phyloP scores from a whole-genome alignment of 1,284 basidiomycete genomes.

The Leccinum pachyderme region DNA sequence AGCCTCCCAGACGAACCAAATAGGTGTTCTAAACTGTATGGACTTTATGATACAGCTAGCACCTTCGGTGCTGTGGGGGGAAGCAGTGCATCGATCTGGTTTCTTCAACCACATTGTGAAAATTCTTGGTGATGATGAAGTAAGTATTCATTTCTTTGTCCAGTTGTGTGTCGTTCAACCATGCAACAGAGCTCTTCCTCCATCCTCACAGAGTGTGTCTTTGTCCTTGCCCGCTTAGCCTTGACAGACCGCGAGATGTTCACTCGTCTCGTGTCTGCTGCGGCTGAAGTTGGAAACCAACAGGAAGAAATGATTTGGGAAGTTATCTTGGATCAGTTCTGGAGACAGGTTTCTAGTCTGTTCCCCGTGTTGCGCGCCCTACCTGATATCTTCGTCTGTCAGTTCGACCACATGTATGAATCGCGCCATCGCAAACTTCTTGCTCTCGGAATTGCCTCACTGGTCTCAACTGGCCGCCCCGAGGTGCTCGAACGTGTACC shows the following conservation, averaged over 20 bases:
- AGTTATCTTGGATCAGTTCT: slow-evolving; percentile 73
- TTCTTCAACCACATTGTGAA: slow-evolving; percentile 62
- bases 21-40: slow-evolving; percentile 54
- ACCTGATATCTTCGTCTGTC: slow-evolving; percentile 4
- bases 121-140: slow-evolving; percentile 63
- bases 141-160: slow-evolving; percentile 28
- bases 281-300: slow-evolving; percentile 46
- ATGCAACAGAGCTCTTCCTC: slow-evolving; percentile 44
- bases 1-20: slow-evolving; percentile 53
- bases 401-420: slow-evolving; percentile 87
- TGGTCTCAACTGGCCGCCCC: slow-evolving; percentile 66
- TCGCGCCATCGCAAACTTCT: slow-evolving; percentile 70
- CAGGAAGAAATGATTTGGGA: slow-evolving; percentile 61
- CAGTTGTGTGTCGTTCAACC: slow-evolving; percentile 14
- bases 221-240: slow-evolving; percentile 67
- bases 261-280: slow-evolving; percentile 61
- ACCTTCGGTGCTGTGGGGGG: slow-evolving; percentile 64
- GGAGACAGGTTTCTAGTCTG: slow-evolving; percentile 56
- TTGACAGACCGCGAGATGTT: slow-evolving; percentile 64
- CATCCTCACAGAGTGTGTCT: slow-evolving; percentile 65
- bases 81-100: slow-evolving; percentile 66
- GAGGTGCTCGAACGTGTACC: slow-evolving; percentile 71
- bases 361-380: neutral
- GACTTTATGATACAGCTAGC: slow-evolving; percentile 60
- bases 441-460: slow-evolving; percentile 70